Evolutionary conservation across 2,329 filamentous ascomycete genomes (phyloP).

Genomic region (Lasiodiplodia citricola): DNA sequence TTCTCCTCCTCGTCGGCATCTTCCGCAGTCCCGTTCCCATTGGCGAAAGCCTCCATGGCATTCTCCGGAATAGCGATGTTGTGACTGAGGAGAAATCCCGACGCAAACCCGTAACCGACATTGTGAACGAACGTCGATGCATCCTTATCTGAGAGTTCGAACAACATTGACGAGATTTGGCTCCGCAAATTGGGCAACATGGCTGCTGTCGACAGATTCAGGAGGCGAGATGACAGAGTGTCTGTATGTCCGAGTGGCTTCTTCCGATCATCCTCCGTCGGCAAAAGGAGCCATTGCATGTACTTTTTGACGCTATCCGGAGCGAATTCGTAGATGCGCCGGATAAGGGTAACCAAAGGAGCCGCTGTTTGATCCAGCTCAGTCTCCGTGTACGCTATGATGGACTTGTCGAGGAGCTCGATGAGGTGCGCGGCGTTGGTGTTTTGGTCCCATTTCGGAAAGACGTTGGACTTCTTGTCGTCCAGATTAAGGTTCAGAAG

Average conservation of each 20-base stretch:
- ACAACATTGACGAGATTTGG: slow-evolving; percentile 78
- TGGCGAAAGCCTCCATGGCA: slow-evolving; percentile 61
- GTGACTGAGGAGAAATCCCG: slow-evolving; percentile 85
- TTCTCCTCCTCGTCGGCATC: background rate
- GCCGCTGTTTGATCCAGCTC: slow-evolving; percentile 76
- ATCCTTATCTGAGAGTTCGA: slow-evolving; percentile 83
- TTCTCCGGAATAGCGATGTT: slow-evolving; percentile 77
- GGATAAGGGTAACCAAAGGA: slow-evolving; percentile 75
- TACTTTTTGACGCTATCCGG: slow-evolving; percentile 65
- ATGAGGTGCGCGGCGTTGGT: slow-evolving; percentile 69
- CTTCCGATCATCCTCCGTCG: slow-evolving; percentile 75
- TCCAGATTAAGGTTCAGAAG: slow-evolving; percentile 78
- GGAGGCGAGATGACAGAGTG: slow-evolving; percentile 75
- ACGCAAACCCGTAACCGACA: slow-evolving; percentile 92
- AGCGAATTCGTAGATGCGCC: slow-evolving; percentile 72
- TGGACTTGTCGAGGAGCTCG: slow-evolving; percentile 70
- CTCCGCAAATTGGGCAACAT: slow-evolving; percentile 73
- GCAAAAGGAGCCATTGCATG: slow-evolving; percentile 73
- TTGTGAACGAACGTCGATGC: slow-evolving; percentile 83
- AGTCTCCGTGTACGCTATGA: slow-evolving; percentile 66
- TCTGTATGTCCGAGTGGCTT: slow-evolving; percentile 77
- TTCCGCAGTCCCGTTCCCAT: background rate
- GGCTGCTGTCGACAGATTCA: slow-evolving; percentile 78
- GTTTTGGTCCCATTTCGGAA: slow-evolving; percentile 67
- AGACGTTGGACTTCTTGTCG: slow-evolving; percentile 61